Evolutionary conservation across 441 rosid species (phyloP).

Genomic region (Erodium texanum): DNA sequence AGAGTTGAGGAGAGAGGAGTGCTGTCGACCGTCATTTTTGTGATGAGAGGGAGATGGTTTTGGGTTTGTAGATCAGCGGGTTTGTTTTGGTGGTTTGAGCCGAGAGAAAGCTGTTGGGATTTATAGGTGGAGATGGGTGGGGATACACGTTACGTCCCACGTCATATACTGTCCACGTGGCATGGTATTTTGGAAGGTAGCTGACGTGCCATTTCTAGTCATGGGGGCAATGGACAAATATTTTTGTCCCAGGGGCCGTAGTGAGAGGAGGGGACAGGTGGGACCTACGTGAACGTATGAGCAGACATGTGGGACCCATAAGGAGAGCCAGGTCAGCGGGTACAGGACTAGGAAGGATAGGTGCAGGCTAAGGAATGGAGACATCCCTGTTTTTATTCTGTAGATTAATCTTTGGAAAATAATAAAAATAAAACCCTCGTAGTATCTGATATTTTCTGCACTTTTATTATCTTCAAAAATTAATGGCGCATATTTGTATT

Average conservation of each 20-base stretch:
- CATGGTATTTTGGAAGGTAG: conserved; percentile 11
- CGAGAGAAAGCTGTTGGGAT: conserved; percentile 13
- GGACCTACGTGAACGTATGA: conserved; percentile 36
- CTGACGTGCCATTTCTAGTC: not conserved
- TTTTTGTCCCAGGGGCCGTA: conserved; percentile 8
- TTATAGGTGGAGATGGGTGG: conserved; percentile 20
- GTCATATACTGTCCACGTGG: conserved; percentile 21
- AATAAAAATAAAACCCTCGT: too few relatives aligned
- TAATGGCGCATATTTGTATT: too few relatives aligned
- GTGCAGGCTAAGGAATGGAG: not conserved
- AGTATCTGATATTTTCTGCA: too few relatives aligned
- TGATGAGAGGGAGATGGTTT: not conserved
- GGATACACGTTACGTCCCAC: not conserved
- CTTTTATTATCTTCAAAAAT: too few relatives aligned
- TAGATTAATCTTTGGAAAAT: too few relatives aligned
- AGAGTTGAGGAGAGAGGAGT: too few relatives aligned
- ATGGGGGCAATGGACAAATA: not conserved
- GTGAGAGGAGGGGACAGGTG: conserved; percentile 23
- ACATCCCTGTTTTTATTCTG: too few relatives aligned
- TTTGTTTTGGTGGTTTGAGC: not conserved
- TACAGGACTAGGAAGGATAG: not conserved
- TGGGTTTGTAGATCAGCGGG: not conserved
- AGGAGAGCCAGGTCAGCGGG: conserved; percentile 47
- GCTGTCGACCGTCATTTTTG: conserved; percentile 39
- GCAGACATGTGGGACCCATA: conserved; percentile 36